Evolutionary conservation across 2,329 filamentous ascomycete genomes (phyloP), one percentile per base, ranked within the genome.

Genomic region (Talaromyces funiculosus): DNA sequence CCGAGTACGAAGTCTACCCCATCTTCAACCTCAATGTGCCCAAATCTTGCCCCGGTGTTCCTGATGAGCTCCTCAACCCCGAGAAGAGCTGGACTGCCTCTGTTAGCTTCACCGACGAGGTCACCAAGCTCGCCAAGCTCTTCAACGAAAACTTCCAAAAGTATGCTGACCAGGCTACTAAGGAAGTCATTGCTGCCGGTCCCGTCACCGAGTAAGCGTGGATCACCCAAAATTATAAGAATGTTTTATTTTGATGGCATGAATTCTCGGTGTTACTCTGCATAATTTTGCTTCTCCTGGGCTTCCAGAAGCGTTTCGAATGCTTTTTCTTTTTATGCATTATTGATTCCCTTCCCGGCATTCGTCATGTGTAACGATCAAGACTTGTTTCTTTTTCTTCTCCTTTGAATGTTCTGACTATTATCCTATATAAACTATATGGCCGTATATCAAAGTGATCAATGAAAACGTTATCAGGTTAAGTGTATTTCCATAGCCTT

Each of bases 101-200:
- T 51, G 81, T 83, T 56, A 86, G 90, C 80, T 97, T 97, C 85
- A 84, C 87, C 72, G 82, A 81, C 57, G 93, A 97, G 78, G 93
- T 97, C 47, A 88, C 83, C 76, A 97, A 97, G 84, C 87, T 99
- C 37, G 94, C 88, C 70, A 81, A 79, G 65, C 85, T 97, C 65
- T 99, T 99, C 84, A 86, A 88, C 72, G 90, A 97, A 80, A 99
- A 99, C 85, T 99, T 99, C 81, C 86, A 91, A 82, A 96, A 97
- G 84, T 97, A 96, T 81, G 83, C 87, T 70, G 87, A 86, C 68
- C 86, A 96, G 77, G 91, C 92, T 26, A 92, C 90, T 33, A 82
- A 84, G 68, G 90, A 93, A 38, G 90, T 92, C 53, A 85, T 90
- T 77, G 86, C 73, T 59, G 78, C 78, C 57, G 77, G 75, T 43